phyloP scores from a whole-genome alignment of 768 basidiomycete genomes.

The Pleurotus eryngii region DNA sequence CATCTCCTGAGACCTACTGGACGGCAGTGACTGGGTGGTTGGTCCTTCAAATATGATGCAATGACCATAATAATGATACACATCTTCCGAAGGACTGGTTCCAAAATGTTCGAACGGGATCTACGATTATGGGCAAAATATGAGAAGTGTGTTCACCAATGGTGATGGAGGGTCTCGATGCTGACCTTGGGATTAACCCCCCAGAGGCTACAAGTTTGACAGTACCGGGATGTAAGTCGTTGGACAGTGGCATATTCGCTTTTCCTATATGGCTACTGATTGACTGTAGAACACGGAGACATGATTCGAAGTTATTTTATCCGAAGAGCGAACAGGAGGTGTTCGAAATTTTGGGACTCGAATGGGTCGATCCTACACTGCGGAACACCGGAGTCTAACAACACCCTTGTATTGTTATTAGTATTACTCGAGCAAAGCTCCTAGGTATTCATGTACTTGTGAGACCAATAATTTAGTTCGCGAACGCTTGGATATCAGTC shows the following conservation, averaged over 20 bases:
- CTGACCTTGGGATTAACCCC: background rate
- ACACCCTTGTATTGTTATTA: background rate
- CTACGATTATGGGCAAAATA: conserved; percentile 71
- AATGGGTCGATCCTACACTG: conserved; percentile 67
- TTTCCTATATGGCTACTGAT: too few relatives aligned
- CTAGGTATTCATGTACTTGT: background rate
- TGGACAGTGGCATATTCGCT: background rate
- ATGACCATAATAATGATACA: background rate
- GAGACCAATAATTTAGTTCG: conserved; percentile 37
- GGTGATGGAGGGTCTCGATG: background rate
- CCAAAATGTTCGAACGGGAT: conserved; percentile 87
- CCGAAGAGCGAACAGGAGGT: conserved; percentile 70
- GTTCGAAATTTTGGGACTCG: conserved; percentile 65
- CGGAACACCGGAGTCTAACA: conserved; percentile 66
- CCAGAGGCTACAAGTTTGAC: conserved; percentile 79
- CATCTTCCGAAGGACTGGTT: conserved; percentile 63
- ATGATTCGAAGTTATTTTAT: conserved; percentile 56
- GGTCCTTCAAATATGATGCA: conserved; percentile 9
- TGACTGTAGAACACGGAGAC: conserved; percentile 49
- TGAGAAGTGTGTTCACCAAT: conserved; percentile 39
- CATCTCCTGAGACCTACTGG: conserved; percentile 76
- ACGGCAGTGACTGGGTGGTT: conserved; percentile 89
- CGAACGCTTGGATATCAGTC: conserved; percentile 86
- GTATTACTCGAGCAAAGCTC: background rate
- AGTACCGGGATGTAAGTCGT: conserved; percentile 71